Base-by-base conservation (phyloP, 2,329 filamentous ascomycete species). In the Phialophora expanda region DNA sequence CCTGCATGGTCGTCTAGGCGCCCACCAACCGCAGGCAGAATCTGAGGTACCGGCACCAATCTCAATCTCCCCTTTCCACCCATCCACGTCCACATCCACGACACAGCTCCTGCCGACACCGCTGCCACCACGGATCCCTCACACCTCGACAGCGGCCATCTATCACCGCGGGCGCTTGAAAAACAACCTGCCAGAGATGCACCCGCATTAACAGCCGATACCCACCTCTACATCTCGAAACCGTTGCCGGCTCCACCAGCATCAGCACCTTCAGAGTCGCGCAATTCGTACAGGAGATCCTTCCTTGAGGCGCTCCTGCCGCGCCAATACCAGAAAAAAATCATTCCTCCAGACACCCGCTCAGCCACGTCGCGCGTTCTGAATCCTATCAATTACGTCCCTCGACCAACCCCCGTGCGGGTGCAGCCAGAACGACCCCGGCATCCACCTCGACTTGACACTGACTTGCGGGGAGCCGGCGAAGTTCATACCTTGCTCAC, bases 371-470 rank as follows among this genome's bases (percentile, higher is more conserved):
- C 84, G 61, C 81, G 85, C 64, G 81, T 88, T 67, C 86, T 85
- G 78, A 87, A 87, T 74, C 86, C 86, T 44, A 81, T 86, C 73
- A 88, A 88, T 74, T 82, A 85, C 76, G 84, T 86, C 56, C 86
- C 85, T 48, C 83, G 84, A 65, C 77, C 78, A 34, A 83, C 83
- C 56, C 82, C 82, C 63, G 75, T 84, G 44, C 78, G 78, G 22
- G 71, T 83, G 61, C 65, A 75, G 73, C 69, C 75, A 76, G 50
- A 73, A 73, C 12, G 48, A 20, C 59, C 61, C 7, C 12, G 17
- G 26, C 26, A 73, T 73, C 11, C 26, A 53, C 58, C 58, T 53
- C 58, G 38, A 9, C 58, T 61, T n/a, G 48, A 50, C 24, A 56
- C 66, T 26, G 74, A 65, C 59, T 74, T 77, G 62, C 44, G 58